Evolutionary conservation across 2,329 filamentous ascomycete species (phyloP).

Genomic region (Huntiella savannae): DNA sequence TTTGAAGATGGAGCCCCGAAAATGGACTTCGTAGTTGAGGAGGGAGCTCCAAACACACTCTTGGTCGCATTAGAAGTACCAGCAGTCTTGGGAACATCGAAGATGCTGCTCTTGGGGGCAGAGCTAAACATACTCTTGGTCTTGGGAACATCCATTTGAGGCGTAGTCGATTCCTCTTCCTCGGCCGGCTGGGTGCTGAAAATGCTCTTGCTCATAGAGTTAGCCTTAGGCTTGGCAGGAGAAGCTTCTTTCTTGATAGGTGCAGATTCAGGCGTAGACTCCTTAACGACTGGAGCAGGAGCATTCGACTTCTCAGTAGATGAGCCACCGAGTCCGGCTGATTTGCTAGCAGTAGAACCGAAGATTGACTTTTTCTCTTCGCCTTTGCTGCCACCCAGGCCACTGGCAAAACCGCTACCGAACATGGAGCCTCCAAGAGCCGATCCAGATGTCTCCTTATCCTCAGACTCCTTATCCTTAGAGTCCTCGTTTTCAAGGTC

Average conservation of each 20-base stretch:
- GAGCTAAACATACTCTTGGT: conserved; percentile 8
- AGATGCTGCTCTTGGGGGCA: conserved; percentile 1
- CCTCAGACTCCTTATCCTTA: conserved; percentile 18
- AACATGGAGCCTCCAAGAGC: conserved; percentile 30
- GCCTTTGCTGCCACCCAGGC: conserved; percentile 28
- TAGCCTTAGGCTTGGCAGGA: not conserved
- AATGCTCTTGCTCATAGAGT: not conserved
- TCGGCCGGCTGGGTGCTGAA: not conserved
- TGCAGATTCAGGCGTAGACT: not conserved
- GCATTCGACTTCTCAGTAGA: not conserved
- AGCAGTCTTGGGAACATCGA: not conserved
- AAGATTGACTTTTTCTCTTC: conserved; percentile 21
- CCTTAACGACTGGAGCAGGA: not conserved
- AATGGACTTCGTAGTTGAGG: conserved; percentile 3
- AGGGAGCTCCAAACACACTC: conserved; percentile 16
- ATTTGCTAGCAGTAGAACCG: not conserved
- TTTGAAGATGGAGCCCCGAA: not conserved
- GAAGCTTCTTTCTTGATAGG: not conserved
- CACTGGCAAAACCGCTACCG: conserved; percentile 39
- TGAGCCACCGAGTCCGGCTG: conserved; percentile 2
- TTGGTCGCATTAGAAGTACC: conserved; percentile 14
- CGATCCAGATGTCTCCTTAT: conserved; percentile 16
- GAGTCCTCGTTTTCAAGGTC: conserved; percentile 41
- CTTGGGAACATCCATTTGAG: conserved; percentile 4
- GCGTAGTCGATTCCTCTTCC: not conserved